Base-by-base conservation (phyloP, 1,139 yeast genomes). In the Keqinozyma sinolaborantium region DNA sequence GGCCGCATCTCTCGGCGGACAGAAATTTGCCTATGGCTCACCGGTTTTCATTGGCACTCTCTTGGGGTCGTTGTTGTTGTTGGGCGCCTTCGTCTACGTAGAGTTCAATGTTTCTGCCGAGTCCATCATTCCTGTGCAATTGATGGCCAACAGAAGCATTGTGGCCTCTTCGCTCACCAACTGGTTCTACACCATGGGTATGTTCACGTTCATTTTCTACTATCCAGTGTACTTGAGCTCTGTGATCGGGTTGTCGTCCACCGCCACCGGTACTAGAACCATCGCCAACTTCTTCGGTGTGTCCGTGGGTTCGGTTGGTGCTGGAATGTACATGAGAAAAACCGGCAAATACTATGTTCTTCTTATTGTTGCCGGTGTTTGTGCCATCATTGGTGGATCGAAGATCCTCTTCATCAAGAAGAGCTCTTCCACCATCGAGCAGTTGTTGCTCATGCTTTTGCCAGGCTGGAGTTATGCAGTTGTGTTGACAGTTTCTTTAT, bases 1-100 rank as follows among this genome's bases (percentile, higher is more conserved):
- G 14, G 86, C 87, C 8, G 77, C 87, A 12, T 76, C 87, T 0
- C 60, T 82, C 32, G 88, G 83, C 3, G 90, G 92, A 8, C 68
- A 69, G 37, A 73, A 71, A 24, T 51, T 80, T 41, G 59, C 73
- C 26, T 70, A 58, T 38, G 41, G 53, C 3, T 59, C 65, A 2
- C 34, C 31, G 13, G 34, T 53, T 3, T 73, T 79, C 34, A 42
- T 63, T 14, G 46, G 47, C 0, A 46, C 68, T 29, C 28, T 53
- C 2, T 13, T 35, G 1, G 35, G 28, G 4, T 51, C 67, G 2
- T 18, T 46, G 3, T 23, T 51, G 0, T 45, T 62, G 4, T 45
- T 68, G 15, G 40, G 30, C 2, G 43, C 45, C 1, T 70, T 79
- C 39, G 65, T 75, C 29, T 67, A 69, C 36, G 65, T 75, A 23